phyloP scores from a whole-genome alignment of 1,139 yeast genomes.

The Yamadazyma diddensiae region DNA sequence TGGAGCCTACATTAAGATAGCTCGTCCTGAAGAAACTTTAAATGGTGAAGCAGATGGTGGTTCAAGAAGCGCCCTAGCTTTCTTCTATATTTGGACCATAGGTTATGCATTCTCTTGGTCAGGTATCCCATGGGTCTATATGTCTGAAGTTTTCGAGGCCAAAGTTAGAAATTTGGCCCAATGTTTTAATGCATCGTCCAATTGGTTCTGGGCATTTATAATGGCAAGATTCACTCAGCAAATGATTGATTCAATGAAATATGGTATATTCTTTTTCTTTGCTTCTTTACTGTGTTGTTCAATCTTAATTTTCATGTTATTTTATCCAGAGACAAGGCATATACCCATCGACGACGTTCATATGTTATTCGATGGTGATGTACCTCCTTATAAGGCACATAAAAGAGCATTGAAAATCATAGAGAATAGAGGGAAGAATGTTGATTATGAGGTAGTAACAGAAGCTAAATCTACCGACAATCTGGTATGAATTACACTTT shows the following conservation, averaged over 20 bases:
- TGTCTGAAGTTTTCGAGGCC: slow-evolving; percentile 44
- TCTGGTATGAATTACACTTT: not conserved
- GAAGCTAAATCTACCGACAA: slow-evolving; percentile 1
- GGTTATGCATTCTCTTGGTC: slow-evolving; percentile 41
- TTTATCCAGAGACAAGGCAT: slow-evolving; percentile 45
- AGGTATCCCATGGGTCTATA: slow-evolving; percentile 48
- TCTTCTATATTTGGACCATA: slow-evolving; percentile 45
- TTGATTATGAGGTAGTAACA: not conserved
- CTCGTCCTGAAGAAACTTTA: slow-evolving; percentile 24
- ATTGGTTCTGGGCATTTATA: slow-evolving; percentile 49
- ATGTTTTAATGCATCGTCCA: slow-evolving; percentile 39
- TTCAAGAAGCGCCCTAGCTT: slow-evolving; percentile 46
- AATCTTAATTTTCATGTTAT: slow-evolving; percentile 29
- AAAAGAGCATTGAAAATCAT: slow-evolving; percentile 10
- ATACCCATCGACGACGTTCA: slow-evolving; percentile 43
- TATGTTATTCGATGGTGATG: slow-evolving; percentile 26
- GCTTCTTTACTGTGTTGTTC: slow-evolving; percentile 34
- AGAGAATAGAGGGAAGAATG: slow-evolving; percentile 3
- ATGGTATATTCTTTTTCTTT: slow-evolving; percentile 42
- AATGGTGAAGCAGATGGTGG: slow-evolving; percentile 23
- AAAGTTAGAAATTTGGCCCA: slow-evolving; percentile 41
- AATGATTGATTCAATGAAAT: slow-evolving; percentile 37
- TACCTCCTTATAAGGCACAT: slow-evolving; percentile 14
- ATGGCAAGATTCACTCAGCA: slow-evolving; percentile 43
- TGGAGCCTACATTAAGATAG: slow-evolving; percentile 45